Evolutionary conservation across 1,284 basidiomycete genomes (phyloP), one percentile per base, ranked within the genome.

Genomic region (Porogramme epimiltina): DNA sequence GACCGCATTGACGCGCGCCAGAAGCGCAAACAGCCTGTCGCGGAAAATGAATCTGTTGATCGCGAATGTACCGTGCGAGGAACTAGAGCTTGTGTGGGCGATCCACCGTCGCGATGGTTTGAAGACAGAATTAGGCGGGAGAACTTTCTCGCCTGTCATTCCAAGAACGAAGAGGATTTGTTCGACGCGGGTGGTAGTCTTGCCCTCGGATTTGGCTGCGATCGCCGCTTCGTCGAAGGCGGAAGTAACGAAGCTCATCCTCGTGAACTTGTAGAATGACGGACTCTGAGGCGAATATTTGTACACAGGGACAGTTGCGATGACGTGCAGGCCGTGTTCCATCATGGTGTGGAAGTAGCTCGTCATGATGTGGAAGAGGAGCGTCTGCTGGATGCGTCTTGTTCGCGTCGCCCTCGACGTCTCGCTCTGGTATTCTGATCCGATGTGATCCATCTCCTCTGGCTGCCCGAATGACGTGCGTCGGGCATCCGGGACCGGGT

Each of bases 161-260:
- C 67, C 67, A 11, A 58, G 41, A 23, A 70, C 59, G 42, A 65
- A 51, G 38, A 69, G 59, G 19, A 61, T 45, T 11, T 59, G 57
- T 39, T 62, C 51, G 20, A 39, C 23, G 10, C 37, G n/a, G 13
- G 46, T 11, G 4, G 28, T 8, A 8, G 13, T 31, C 28, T 31
- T 31, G 6, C 13, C 28, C 13, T 31, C 28, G 8, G 6, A 6
- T 6, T 31, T 13, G 28, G 6, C 28, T 8, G 28, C 6, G 28
- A 8, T 13, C 13, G 13, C 6, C 28, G 6, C 28, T 6, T 6
- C 18, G 16, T 19, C 28, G 20, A 9, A 24, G 4, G 48, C 49
- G 49, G 52, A 58, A 13, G 61, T 52, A 6, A 59, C 60, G 55
- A 63, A 66, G 16, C 51, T 43, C 46, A 66, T 51, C 39, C 47